Evolutionary conservation across 2,329 filamentous ascomycete species (phyloP), one percentile per base, ranked within the genome.

Genomic region (Pseudogymnoascus sp.): DNA sequence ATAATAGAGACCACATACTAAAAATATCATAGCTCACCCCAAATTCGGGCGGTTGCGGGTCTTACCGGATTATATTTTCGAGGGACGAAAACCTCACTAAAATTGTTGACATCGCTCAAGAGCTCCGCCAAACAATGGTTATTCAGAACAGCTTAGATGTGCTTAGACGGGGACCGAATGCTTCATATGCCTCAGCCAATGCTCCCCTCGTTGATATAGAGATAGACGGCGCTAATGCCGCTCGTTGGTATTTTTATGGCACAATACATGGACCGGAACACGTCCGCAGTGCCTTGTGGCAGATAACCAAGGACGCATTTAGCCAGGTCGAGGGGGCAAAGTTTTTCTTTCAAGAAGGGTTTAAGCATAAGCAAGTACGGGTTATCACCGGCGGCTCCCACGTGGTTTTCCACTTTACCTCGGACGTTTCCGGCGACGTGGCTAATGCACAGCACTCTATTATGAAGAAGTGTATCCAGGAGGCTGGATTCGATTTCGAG

Each of bases 331-430:
- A 63, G 28, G 74, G 73, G 3, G 69, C 67, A 9, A 68, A 69
- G 30, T 74, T 75, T 19, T 70, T 72, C 61, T 63, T 71, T 3
- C 67, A 69, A 8, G 63, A 73, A 70, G 35, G 67, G 36, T 7
- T 38, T 16, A 6, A 38, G 16, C 16, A 70, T 39, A 71, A 73
- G 42, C 66, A 75, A 8, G 71, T 72, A 62, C 79, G 77, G 77
- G 71, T 79, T 80, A 69, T 78, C 6, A 79, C 80, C 3, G 83
- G 83, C 66, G 80, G 78, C 4, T 75, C 76, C 0, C 80, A 82
- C 66, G 66, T 82, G 4, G 79, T 79, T 72, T 84, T 83, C 72
- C 77, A 75, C 4, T 81, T 81, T 1, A 82, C 84, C 63, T 75
- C 76, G 5, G 78, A 78, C 30, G 78, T 81, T 1, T 73, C 74